phyloP scores from a whole-genome alignment of 2,329 filamentous ascomycete species.

The Aspergillus unguis region DNA sequence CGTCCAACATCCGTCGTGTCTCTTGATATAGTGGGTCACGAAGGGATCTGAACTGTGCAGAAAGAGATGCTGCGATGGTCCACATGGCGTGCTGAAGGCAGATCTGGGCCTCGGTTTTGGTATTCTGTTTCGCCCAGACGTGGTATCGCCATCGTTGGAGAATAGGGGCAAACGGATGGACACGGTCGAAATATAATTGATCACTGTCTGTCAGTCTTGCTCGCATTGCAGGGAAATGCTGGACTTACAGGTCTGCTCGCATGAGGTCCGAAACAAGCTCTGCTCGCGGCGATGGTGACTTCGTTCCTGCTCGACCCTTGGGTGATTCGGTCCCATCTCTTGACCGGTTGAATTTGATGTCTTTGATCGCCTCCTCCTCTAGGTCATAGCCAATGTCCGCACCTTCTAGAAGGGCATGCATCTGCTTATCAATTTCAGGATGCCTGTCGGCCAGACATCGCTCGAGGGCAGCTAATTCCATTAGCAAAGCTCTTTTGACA shows the following conservation, averaged over 20 bases:
- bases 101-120: constrained; percentile 16
- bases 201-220: constrained; percentile 18
- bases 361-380: constrained; percentile 16
- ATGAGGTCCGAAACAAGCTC: constrained; percentile 18
- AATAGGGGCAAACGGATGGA: constrained; percentile 28
- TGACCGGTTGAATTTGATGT: neutral
- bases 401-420: constrained; percentile 14
- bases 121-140: constrained; percentile 21
- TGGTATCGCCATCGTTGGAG: constrained; percentile 29
- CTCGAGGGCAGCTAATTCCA: constrained; percentile 23
- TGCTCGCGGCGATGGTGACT: constrained; percentile 11
- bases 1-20: constrained; percentile 25
- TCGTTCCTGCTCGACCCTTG: constrained; percentile 2
- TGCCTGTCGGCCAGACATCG: constrained; percentile 27
- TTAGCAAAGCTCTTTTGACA: neutral
- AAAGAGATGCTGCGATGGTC: constrained; percentile 34
- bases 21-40: constrained; percentile 26
- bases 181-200: constrained; percentile 32
- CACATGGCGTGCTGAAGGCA: constrained; percentile 39
- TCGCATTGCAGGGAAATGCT: too few species aligned
- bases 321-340: constrained; percentile 1
- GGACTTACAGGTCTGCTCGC: constrained; percentile 21
- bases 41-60: constrained; percentile 30
- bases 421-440: constrained; percentile 19
- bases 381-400: constrained; percentile 16